Evolutionary conservation across 148 eudicot genomes (phyloP).

Genomic region (Cornus kousa): DNA sequence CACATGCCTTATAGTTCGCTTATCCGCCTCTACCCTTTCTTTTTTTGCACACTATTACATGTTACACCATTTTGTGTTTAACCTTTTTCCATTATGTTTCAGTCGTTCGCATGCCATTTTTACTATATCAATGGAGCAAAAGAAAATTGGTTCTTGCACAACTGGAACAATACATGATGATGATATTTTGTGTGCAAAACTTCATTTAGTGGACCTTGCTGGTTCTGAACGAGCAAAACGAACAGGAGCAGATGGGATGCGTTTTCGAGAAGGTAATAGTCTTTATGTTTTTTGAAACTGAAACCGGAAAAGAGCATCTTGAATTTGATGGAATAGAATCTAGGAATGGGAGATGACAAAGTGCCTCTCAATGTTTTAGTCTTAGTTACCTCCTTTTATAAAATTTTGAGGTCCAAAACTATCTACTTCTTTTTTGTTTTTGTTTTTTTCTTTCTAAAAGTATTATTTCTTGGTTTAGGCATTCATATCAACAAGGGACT

Average conservation of each 20-base stretch:
- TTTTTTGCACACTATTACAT: not conserved
- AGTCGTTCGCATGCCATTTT: slow-evolving; percentile 99
- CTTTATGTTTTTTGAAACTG: not conserved
- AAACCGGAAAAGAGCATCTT: not conserved
- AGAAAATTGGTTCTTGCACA: slow-evolving; percentile 38
- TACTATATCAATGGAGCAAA: slow-evolving; percentile 92
- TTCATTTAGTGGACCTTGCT: slow-evolving; percentile 94
- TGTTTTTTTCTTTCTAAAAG: no score
- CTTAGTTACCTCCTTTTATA: no score
- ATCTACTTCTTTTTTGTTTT: not conserved
- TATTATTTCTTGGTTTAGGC: slow-evolving; percentile 34
- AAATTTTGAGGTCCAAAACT: not conserved
- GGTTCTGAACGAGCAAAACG: slow-evolving; percentile 98
- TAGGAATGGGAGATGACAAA: not conserved
- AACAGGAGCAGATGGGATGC: slow-evolving; percentile 95
- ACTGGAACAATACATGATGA: slow-evolving; percentile 42
- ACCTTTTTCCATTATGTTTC: slow-evolving; percentile 11
- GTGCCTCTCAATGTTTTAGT: no score
- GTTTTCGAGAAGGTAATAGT: slow-evolving; percentile 76
- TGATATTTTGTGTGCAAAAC: slow-evolving; percentile 81
- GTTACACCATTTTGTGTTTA: not conserved
- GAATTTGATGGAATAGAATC: not conserved
- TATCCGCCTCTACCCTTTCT: not conserved
- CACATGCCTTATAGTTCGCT: not conserved
- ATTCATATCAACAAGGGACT: slow-evolving; percentile 96